Evolutionary conservation across 2,329 filamentous ascomycete species (phyloP).

Genomic region (Fusarium sp.): DNA sequence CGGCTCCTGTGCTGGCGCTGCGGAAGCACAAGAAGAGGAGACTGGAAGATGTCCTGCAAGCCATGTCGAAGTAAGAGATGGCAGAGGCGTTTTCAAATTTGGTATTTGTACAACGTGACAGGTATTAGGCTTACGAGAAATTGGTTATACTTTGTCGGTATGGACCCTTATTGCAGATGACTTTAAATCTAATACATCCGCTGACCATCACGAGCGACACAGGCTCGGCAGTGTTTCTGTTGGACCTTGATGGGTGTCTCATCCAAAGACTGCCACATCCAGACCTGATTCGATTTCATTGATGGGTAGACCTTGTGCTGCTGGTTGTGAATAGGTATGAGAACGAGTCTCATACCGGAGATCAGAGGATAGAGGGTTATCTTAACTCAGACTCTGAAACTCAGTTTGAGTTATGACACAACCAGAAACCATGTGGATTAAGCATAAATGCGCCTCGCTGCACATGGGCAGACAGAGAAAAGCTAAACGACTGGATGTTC

Average conservation of each 20-base stretch:
- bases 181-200: neutral
- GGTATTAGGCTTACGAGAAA: neutral
- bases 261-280: neutral
- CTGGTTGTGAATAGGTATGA: neutral
- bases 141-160: neutral
- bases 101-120: neutral
- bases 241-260: neutral
- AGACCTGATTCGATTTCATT: neutral
- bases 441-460: neutral
- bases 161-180: neutral
- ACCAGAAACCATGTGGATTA: neutral
- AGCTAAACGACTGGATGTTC: neutral
- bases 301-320: neutral
- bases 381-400: neutral
- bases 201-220: neutral
- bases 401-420: neutral
- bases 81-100: neutral
- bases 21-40: slow-evolving; percentile 48
- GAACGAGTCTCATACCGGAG: neutral
- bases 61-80: slow-evolving; percentile 34
- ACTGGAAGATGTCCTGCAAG: slow-evolving; percentile 48
- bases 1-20: slow-evolving; percentile 33
- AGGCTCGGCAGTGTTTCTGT: neutral
- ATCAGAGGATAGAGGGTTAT: neutral
- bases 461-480: neutral